phyloP scores from a whole-genome alignment of 805 yeast species.

The Metschnikowia noctiluminum region DNA sequence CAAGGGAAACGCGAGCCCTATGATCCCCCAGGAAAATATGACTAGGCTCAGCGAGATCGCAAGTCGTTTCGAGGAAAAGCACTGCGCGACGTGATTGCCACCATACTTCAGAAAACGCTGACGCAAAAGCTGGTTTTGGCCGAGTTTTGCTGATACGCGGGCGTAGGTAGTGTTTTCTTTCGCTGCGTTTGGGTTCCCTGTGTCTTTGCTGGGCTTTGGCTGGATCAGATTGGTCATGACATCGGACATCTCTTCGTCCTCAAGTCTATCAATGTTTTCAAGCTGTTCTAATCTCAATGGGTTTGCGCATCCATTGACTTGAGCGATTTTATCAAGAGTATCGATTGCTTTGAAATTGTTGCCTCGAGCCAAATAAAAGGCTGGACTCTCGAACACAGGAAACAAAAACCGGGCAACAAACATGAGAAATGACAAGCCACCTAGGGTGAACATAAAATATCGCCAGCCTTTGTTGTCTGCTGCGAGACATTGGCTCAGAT shows the following conservation, averaged over 20 bases:
- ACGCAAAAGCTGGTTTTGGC: conserved; percentile 5
- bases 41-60: conserved; percentile 42
- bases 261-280: conserved; percentile 38
- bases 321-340: conserved; percentile 43
- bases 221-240: neutral
- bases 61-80: conserved; percentile 46
- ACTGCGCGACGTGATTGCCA: conserved; percentile 38
- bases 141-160: neutral
- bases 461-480: conserved; percentile 58
- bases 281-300: conserved; percentile 47
- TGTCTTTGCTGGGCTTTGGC: neutral
- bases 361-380: conserved; percentile 50
- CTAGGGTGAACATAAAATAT: conserved; percentile 47
- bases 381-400: conserved; percentile 53
- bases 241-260: conserved; percentile 11
- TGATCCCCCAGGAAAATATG: conserved; percentile 50
- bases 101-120: conserved; percentile 21
- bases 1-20: conserved; percentile 24
- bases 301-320: conserved; percentile 39
- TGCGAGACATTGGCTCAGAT: conserved; percentile 34
- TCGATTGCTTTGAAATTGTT: conserved; percentile 48
- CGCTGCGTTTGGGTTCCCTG: neutral
- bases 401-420: conserved; percentile 33
- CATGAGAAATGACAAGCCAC: conserved; percentile 44
- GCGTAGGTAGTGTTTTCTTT: neutral